Evolutionary conservation across 2,329 filamentous ascomycete species (phyloP).

Genomic region (Aspergillus sclerotialis): DNA sequence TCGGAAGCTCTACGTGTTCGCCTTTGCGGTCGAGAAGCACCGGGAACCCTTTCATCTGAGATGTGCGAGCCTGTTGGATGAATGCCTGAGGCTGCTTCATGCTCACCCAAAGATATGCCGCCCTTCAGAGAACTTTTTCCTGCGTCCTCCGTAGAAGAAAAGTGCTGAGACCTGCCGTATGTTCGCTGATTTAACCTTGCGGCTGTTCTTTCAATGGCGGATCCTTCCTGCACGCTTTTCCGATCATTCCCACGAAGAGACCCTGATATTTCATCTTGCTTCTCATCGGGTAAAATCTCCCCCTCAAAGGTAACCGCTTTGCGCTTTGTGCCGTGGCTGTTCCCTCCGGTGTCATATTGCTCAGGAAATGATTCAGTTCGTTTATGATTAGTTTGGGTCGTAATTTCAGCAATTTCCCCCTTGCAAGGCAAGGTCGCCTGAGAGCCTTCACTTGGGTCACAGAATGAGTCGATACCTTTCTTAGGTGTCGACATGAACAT

Average conservation of each 20-base stretch:
- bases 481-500: conserved; percentile 20
- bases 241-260: background rate
- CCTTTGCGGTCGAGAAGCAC: conserved; percentile 5
- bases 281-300: conserved; percentile 1
- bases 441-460: no score
- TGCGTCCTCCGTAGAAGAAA: background rate
- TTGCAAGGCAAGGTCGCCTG: no score
- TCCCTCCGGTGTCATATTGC: background rate
- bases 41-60: conserved; percentile 8
- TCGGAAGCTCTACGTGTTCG: conserved; percentile 12
- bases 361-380: background rate
- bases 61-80: background rate
- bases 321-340: conserved; percentile 6
- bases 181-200: conserved; percentile 10
- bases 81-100: background rate
- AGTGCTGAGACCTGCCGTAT: conserved; percentile 11
- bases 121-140: conserved; percentile 1
- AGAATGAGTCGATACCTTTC: no score
- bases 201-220: conserved; percentile 1
- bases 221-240: background rate
- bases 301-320: conserved; percentile 21
- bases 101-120: background rate
- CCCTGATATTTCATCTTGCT: conserved; percentile 4
- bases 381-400: no score
- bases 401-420: no score